phyloP scores from a whole-genome alignment of 331 rosid genomes.

The Erythrophleum ivorense region DNA sequence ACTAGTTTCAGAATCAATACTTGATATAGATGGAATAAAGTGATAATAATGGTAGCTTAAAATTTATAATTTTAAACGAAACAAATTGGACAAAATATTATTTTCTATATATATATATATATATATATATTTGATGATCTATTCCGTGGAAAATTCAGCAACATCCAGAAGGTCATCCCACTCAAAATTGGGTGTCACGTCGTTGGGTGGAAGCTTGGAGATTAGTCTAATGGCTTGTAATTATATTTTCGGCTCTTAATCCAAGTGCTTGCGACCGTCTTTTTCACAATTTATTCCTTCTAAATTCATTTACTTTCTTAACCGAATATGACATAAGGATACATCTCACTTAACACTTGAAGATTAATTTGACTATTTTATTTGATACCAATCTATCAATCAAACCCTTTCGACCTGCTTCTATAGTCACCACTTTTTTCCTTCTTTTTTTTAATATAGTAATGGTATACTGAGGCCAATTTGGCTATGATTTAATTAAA shows the following conservation, averaged over 20 bases:
- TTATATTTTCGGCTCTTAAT: not conserved
- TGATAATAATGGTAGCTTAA: too few relatives aligned
- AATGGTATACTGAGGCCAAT: too few relatives aligned
- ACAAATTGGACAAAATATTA: not conserved
- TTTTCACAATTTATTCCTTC: constrained; percentile 24
- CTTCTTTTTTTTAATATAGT: too few relatives aligned
- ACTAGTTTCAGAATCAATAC: not conserved
- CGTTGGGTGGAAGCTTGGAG: constrained; percentile 40
- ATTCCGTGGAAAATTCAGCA: constrained; percentile 20
- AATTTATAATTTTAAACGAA: not conserved
- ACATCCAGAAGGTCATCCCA: constrained; percentile 19
- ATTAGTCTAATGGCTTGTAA: constrained; percentile 7
- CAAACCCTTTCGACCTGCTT: too few relatives aligned
- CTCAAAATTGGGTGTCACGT: constrained; percentile 35
- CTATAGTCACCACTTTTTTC: not conserved
- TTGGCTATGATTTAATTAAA: too few relatives aligned
- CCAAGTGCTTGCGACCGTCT: constrained; percentile 21
- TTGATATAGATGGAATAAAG: not conserved
- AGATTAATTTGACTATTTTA: not conserved
- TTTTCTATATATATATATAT: not conserved
- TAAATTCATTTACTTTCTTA: constrained; percentile 9
- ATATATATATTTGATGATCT: not conserved
- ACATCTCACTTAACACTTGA: constrained; percentile 3
- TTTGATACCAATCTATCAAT: not conserved
- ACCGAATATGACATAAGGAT: constrained; percentile 21